Percentiles rank a stretch among this genome's conserved stretches.
Conservation (phyloP, 768 basidiomycete species). For the Hysterangium stoloniferum region DNA sequence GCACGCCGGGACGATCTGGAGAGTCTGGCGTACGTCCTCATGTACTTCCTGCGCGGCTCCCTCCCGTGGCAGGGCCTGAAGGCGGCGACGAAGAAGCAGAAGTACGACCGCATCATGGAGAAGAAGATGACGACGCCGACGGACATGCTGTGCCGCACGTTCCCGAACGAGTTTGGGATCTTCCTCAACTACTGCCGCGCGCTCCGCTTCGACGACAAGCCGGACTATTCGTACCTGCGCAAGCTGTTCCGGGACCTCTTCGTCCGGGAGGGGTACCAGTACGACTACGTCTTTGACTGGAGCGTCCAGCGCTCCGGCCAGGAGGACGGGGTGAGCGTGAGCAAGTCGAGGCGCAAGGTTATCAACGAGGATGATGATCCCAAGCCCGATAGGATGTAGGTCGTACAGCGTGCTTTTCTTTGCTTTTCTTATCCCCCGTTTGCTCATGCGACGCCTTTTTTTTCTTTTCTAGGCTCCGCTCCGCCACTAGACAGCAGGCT, state of each 20-base stretch:
- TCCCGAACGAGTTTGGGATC: conserved; percentile 98
- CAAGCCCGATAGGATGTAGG: conserved; percentile 77
- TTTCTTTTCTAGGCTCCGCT: conserved; percentile 66
- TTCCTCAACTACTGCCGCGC: conserved; percentile 99
- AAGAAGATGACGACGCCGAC: conserved; percentile 99
- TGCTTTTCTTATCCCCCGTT: conserved; percentile 8
- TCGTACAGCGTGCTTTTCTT: conserved; percentile 18
- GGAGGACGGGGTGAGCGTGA: conserved; percentile 47
- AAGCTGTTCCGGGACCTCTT: conserved; percentile 99
- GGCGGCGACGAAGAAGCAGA: conserved; percentile 99
- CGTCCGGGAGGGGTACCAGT: conserved; percentile 95
- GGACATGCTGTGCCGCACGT: conserved; percentile 95
- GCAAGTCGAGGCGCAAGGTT: conserved; percentile 54
- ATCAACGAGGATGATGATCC: conserved; percentile 83
- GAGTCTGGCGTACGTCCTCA: conserved; percentile 96
- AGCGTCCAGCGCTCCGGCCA: conserved; percentile 73
- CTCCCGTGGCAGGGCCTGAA: conserved; percentile 99
- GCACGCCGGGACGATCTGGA: conserved; percentile 98
- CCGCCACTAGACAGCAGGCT: conserved; percentile 69
- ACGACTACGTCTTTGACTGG: conserved; percentile 99
- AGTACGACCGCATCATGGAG: conserved; percentile 99
- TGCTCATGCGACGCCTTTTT: no score
- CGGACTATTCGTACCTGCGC: conserved; percentile 98
- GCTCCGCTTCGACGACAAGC: conserved; percentile 99
- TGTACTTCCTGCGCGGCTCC: conserved; percentile 99